phyloP scores from a whole-genome alignment of 2,329 filamentous ascomycete species.

The Botrytis sinoallii region DNA sequence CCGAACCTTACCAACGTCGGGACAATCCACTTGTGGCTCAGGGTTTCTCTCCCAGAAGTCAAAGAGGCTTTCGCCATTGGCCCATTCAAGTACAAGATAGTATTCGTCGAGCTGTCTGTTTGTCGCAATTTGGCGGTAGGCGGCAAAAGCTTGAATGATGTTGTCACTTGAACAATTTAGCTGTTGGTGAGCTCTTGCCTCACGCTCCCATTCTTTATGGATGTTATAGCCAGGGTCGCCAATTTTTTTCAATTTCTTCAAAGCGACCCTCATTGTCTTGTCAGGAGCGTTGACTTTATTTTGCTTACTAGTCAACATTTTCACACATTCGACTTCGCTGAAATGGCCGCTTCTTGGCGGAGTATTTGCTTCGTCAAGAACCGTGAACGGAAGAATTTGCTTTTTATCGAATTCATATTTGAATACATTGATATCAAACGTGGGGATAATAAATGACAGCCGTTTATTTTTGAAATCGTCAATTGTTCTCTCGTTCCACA shows the following conservation, averaged over 20 bases:
- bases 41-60: not conserved
- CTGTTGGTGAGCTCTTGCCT: slow-evolving; percentile 9
- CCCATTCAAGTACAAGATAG: slow-evolving; percentile 1
- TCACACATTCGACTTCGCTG: not conserved
- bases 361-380: not conserved
- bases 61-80: not conserved
- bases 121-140: not conserved
- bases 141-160: slow-evolving; percentile 11
- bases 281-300: not conserved
- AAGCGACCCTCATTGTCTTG: not conserved
- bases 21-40: not conserved
- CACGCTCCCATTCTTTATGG: not conserved
- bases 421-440: not conserved
- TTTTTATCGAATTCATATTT: not conserved
- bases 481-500: not conserved
- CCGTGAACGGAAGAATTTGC: not conserved
- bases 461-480: not conserved
- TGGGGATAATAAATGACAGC: not conserved
- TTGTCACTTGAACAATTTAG: not conserved
- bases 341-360: not conserved
- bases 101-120: not conserved
- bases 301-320: slow-evolving; percentile 3
- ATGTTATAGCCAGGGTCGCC: not conserved
- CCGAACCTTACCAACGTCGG: not conserved
- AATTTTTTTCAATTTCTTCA: not conserved